Evolutionary conservation across 306 rosid species (phyloP).

Genomic region (Cicer yamashitae): DNA sequence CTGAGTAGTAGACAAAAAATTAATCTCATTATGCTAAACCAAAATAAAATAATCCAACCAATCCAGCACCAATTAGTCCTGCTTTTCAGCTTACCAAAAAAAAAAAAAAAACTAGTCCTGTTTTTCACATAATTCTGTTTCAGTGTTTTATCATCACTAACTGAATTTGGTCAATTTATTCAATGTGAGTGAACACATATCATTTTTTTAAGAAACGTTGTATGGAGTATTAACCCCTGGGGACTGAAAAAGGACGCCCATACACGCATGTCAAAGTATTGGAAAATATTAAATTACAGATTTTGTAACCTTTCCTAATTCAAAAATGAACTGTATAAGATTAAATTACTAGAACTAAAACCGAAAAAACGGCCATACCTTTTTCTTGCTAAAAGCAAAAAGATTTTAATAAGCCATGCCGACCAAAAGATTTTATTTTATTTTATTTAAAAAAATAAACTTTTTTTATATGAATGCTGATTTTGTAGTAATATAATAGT

Average conservation of each 20-base stretch:
- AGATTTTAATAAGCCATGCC: neutral
- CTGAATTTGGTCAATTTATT: conserved; percentile 13
- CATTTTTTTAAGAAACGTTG: neutral
- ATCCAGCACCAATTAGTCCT: no score
- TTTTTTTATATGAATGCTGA: no score
- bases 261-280: conserved; percentile 26
- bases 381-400: conserved; percentile 13
- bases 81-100: no score
- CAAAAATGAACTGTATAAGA: conserved; percentile 19
- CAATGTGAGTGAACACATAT: neutral
- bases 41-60: no score
- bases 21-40: no score
- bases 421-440: neutral
- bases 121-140: conserved; percentile 13
- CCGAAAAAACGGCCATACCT: conserved; percentile 36
- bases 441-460: no score
- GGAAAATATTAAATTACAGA: conserved; percentile 25
- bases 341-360: conserved; percentile 17
- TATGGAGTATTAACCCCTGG: neutral
- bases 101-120: neutral
- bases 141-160: conserved; percentile 10
- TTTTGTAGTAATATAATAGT: no score
- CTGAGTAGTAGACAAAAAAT: no score
- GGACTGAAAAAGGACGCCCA: neutral
- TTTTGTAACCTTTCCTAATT: neutral